These are phyloP conservation scores for Puccinellia tenuiflora DNA, from an alignment of 176 grass and related monocot genomes.

Conservation along the genomic window DNA sequence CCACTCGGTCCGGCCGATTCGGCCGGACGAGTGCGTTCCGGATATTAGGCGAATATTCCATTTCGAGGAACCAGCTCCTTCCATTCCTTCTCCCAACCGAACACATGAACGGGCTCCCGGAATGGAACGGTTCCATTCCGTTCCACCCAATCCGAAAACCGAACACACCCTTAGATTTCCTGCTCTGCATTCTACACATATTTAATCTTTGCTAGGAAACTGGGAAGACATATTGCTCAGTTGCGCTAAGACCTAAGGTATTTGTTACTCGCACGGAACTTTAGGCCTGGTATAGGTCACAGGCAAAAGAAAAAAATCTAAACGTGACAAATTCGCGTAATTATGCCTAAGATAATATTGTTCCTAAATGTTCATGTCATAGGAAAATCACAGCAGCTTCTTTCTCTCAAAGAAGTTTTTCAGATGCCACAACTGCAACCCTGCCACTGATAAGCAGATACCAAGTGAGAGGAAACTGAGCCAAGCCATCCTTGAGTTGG, in stretches of 20 bases:
- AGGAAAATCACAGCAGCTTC: slow-evolving; percentile 67
- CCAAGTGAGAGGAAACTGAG: slow-evolving; percentile 75
- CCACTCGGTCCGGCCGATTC: too few species aligned
- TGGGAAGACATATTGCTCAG: background rate
- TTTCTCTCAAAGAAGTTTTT: slow-evolving; percentile 99
- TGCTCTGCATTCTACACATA: background rate
- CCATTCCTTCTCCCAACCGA: too few species aligned
- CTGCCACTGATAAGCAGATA: slow-evolving; percentile 74
- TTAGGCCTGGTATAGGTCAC: background rate
- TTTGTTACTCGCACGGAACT: background rate
- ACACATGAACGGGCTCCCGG: too few species aligned
- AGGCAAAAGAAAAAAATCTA: background rate
- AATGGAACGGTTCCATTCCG: too few species aligned
- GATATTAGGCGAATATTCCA: too few species aligned
- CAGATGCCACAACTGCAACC: slow-evolving; percentile 88
- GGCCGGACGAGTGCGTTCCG: too few species aligned
- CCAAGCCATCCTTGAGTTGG: slow-evolving; percentile 93
- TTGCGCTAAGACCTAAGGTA: background rate
- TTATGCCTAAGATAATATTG: background rate
- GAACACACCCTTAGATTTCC: too few species aligned
- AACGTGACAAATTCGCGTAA: background rate
- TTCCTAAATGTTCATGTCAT: background rate
- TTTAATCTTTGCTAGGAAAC: background rate
- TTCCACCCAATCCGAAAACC: too few species aligned
- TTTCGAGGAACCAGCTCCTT: too few species aligned